These are phyloP conservation scores for Catharanthus roseus DNA, from an alignment of 257 asterid species.

Conservation along the genomic window DNA sequence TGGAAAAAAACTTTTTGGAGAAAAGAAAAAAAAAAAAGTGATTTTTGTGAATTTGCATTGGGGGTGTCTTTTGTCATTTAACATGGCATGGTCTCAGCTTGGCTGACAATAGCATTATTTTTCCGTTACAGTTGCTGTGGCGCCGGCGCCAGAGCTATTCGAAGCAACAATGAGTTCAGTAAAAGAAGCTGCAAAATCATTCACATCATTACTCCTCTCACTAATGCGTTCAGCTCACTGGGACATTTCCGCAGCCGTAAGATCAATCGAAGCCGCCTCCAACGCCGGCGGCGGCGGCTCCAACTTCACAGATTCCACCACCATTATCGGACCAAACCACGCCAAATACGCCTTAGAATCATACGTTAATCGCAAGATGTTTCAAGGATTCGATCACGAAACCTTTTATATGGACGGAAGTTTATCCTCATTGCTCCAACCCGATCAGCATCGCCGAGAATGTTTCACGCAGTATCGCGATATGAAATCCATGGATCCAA, in stretches of 20 bases:
- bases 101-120: neutral
- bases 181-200: constrained; percentile 70
- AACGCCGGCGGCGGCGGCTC: too few relatives aligned
- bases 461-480: constrained; percentile 87
- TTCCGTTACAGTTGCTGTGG: constrained; percentile 37
- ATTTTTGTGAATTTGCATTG: neutral
- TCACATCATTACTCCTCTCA: constrained; percentile 77
- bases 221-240: constrained; percentile 88
- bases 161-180: constrained; percentile 62
- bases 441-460: constrained; percentile 81
- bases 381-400: constrained; percentile 96
- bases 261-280: constrained; percentile 84
- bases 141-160: constrained; percentile 74
- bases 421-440: constrained; percentile 76
- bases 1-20: too few relatives aligned
- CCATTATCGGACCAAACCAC: constrained; percentile 64
- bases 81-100: neutral
- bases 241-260: constrained; percentile 92
- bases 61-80: too few relatives aligned
- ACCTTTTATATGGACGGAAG: constrained; percentile 95
- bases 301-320: constrained; percentile 46
- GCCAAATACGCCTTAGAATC: constrained; percentile 84
- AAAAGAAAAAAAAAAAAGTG: too few relatives aligned
- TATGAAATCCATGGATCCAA: constrained; percentile 93
- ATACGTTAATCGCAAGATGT: constrained; percentile 72